Evolutionary conservation across 306 rosid genomes (phyloP), one percentile per base, ranked within the genome.

Genomic region (Corylus heterophylla): DNA sequence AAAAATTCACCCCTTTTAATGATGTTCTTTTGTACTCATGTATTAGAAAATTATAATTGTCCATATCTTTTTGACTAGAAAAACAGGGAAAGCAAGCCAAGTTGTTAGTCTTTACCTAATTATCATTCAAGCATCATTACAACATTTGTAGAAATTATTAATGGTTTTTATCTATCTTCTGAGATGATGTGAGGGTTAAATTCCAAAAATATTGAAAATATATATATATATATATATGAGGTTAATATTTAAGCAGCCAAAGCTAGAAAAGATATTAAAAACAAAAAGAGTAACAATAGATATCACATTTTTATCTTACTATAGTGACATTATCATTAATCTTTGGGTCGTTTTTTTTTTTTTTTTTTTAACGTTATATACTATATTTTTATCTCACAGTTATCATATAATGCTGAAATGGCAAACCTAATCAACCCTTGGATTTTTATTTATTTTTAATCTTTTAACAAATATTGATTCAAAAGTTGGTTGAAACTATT

Each of bases 1-100:
- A 39, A 18, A 44, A 3, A 17, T 17, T 67, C 50, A 29, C 9
- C 75, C 37, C 59, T 58, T 74, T 67, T 75, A 71, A 82, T 83
- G 78, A 83, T 78, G 80, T 51, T 61, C 71, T 76, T 75, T 72
- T 80, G 87, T 62, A 59, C 83, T 81, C 80, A 10, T 54, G 11
- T 71, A 63, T 54, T 72, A 39, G 2, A 27, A 69, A 81, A 70
- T 49, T 47, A 8, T 42, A 18, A 47, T 69, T 76, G 81, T 44
- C 54, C 11, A 8, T 20, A 49, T 7, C 84, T 76, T 79, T 83
- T 83, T 79, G 69, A 83, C 83, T 70, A 61, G 37, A 74, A 58
- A 22, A 31, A 48, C 22, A 63, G 45, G n/a, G 54, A 31, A 79
- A 49, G 59, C 5, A n/a, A 44, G 16, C 37, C 61, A 78, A 14